These are phyloP conservation scores for Trichomonascus vanleenenianus DNA, from an alignment of 805 yeast species.

Conservation along the genomic window DNA sequence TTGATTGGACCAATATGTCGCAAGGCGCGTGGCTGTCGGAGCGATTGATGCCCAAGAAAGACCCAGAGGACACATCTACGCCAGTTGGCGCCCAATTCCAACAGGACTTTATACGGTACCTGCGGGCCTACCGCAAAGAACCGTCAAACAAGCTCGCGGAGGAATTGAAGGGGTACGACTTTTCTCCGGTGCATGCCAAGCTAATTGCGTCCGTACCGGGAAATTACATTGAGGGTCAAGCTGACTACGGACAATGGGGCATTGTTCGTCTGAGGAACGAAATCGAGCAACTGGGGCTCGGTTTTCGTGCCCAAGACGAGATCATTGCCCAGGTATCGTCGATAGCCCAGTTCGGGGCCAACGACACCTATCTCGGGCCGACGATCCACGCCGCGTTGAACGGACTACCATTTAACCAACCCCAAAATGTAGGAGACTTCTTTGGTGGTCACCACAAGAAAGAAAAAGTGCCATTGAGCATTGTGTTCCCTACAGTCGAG, in stretches of 20 bases:
- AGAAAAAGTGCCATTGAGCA: slow-evolving; percentile 24
- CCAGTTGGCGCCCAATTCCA: slow-evolving; percentile 15
- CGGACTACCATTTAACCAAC: not conserved
- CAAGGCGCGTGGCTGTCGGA: slow-evolving; percentile 29
- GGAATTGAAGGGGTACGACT: slow-evolving; percentile 20
- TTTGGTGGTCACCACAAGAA: slow-evolving; percentile 14
- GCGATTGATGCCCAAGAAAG: slow-evolving; percentile 6
- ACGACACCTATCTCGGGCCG: slow-evolving; percentile 17
- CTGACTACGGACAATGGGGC: slow-evolving; percentile 18
- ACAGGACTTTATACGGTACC: slow-evolving; percentile 20
- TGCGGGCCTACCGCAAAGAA: slow-evolving; percentile 18
- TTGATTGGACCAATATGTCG: slow-evolving; percentile 28
- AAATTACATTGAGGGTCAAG: slow-evolving; percentile 9
- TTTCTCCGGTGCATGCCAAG: slow-evolving; percentile 18
- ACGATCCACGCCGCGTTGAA: slow-evolving; percentile 9
- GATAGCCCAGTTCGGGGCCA: slow-evolving; percentile 22
- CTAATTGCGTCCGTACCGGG: slow-evolving; percentile 29
- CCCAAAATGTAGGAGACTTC: too few species aligned
- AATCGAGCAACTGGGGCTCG: slow-evolving; percentile 1
- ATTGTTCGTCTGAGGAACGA: slow-evolving; percentile 13
- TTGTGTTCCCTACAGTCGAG: slow-evolving; percentile 39
- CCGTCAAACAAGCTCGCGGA: slow-evolving; percentile 11
- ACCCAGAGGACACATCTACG: not conserved
- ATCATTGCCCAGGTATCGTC: slow-evolving; percentile 23
- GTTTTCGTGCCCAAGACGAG: not conserved